Conservation (phyloP, 495 filamentous ascomycete genomes). For the Penicillium herquei region DNA sequence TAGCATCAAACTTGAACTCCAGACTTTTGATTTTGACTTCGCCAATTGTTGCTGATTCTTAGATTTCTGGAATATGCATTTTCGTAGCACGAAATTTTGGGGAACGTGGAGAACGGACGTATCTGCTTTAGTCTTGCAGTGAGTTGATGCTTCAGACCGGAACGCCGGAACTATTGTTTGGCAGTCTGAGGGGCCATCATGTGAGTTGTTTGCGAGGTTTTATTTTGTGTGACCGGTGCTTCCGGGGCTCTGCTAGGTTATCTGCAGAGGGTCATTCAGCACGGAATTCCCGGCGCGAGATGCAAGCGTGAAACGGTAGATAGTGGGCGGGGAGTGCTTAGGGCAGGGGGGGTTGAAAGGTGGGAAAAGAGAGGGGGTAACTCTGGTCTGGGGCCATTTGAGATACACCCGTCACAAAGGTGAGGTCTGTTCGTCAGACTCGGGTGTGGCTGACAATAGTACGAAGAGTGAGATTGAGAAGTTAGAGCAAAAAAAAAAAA, state of each 20-base stretch:
- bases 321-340: background rate
- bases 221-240: constrained; percentile 6
- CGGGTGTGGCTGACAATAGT: constrained; percentile 10
- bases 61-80: background rate
- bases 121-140: background rate
- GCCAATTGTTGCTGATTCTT: background rate
- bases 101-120: background rate
- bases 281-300: constrained; percentile 11
- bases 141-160: constrained; percentile 10
- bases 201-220: constrained; percentile 8
- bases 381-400: background rate
- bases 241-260: constrained; percentile 10
- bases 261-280: constrained; percentile 14
- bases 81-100: background rate
- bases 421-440: constrained; percentile 4
- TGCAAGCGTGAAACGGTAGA: constrained; percentile 12
- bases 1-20: background rate
- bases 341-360: background rate
- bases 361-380: background rate
- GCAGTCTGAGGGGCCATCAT: constrained; percentile 7
- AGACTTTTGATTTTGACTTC: background rate
- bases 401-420: constrained; percentile 4
- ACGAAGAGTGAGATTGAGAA: too few relatives aligned
- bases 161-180: constrained; percentile 17
- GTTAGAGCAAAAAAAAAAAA: background rate